These are phyloP conservation scores for Stephanodiscus minutulus DNA, from an alignment of 108 stramenopile genomes.

Conservation along the genomic window DNA sequence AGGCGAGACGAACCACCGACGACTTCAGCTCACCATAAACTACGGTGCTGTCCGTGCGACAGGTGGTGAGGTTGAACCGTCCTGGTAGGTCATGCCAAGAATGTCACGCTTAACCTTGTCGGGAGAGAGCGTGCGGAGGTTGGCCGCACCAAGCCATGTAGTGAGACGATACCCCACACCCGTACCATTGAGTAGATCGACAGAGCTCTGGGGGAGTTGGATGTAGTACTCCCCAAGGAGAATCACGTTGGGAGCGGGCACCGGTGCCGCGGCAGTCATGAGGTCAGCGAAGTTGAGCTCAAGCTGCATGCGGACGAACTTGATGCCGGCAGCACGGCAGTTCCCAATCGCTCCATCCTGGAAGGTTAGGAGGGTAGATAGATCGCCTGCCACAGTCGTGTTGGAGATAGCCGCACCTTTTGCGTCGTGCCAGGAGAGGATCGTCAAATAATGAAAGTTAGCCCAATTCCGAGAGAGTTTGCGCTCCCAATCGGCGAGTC, in stretches of 20 bases:
- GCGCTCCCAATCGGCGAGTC: background rate
- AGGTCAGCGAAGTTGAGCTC: background rate
- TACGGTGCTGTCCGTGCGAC: background rate
- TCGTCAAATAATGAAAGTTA: background rate
- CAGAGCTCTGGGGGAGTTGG: background rate
- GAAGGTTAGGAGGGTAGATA: background rate
- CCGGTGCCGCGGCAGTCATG: background rate
- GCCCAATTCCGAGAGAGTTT: background rate
- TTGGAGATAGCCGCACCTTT: background rate
- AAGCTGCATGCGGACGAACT: background rate
- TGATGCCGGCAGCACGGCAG: background rate
- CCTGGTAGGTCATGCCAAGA: background rate
- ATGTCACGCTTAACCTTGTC: background rate
- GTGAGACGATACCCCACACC: background rate
- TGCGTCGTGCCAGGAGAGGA: background rate
- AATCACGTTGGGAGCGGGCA: background rate
- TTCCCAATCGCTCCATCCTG: background rate
- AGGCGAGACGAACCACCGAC: background rate
- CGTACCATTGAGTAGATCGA: background rate
- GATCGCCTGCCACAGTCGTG: background rate
- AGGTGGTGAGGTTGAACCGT: background rate
- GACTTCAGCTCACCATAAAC: background rate
- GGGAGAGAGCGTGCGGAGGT: conserved; percentile 6
- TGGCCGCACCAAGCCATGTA: conserved; percentile 11
- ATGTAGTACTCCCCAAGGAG: background rate